Evolutionary conservation across 1,284 basidiomycete genomes (phyloP).

Genomic region (Cutaneotrichosporon sp.): DNA sequence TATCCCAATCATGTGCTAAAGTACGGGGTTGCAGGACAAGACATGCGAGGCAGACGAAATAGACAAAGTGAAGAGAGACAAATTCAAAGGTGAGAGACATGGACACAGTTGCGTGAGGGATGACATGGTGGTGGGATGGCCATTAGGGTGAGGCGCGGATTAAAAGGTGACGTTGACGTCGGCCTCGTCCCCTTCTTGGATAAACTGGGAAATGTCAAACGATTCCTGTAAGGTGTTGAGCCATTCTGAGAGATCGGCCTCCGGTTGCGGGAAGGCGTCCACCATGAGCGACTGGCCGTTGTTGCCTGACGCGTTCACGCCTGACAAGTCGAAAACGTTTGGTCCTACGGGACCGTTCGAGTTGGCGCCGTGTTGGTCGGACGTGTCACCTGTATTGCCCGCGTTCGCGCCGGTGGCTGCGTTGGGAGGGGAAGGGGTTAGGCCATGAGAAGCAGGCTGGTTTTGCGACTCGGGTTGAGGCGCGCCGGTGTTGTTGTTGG

Average conservation of each 20-base stretch:
- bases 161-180: constrained; percentile 27
- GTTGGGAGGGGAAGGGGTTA: constrained; percentile 37
- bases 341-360: neutral
- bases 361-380: neutral
- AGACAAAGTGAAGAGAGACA: constrained; percentile 10
- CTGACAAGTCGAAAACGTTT: constrained; percentile 4
- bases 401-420: constrained; percentile 11
- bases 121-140: neutral
- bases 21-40: neutral
- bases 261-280: constrained; percentile 1
- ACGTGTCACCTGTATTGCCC: constrained; percentile 12
- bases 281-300: neutral
- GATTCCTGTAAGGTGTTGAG: constrained; percentile 25
- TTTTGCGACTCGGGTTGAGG: constrained; percentile 19
- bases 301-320: neutral
- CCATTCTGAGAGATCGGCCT: constrained; percentile 23
- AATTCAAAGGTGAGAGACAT: neutral
- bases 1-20: constrained; percentile 7
- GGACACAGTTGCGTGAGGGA: neutral
- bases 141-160: neutral
- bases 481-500: constrained; percentile 27
- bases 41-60: neutral
- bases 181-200: constrained; percentile 40
- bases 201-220: constrained; percentile 32
- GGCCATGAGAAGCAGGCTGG: constrained; percentile 16